Conservation (phyloP, 306 rosid genomes). For the Ormosia emarginata region DNA sequence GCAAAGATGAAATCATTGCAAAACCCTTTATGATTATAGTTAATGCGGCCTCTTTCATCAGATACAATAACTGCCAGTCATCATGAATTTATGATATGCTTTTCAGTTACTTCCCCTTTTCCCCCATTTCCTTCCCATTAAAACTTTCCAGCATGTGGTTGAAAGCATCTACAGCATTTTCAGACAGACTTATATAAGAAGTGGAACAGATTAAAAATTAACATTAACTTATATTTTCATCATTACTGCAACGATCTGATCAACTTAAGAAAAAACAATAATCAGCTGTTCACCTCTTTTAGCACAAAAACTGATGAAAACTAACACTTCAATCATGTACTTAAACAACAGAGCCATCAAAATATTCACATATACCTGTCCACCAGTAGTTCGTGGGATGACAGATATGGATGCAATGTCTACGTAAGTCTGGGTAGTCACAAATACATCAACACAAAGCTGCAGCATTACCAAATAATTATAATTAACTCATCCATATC, state of each 20-base stretch:
- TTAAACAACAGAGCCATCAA: not conserved
- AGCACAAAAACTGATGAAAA: constrained; percentile 6
- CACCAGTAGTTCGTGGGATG: constrained; percentile 92
- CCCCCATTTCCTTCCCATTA: not conserved
- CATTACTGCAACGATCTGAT: not conserved
- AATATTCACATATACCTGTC: constrained; percentile 64
- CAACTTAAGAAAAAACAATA: not conserved
- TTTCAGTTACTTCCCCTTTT: constrained; percentile 1
- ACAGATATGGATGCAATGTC: constrained; percentile 91
- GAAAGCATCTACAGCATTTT: constrained; percentile 1
- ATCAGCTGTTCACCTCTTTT: not conserved
- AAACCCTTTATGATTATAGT: not conserved
- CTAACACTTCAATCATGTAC: not conserved
- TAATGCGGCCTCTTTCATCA: not conserved
- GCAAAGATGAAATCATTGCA: not conserved
- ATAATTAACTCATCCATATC: constrained; percentile 15
- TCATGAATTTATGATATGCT: not conserved
- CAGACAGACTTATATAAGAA: not conserved
- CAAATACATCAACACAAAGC: constrained; percentile 91
- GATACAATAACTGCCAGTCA: not conserved
- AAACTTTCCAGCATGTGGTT: not conserved
- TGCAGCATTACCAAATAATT: constrained; percentile 38
- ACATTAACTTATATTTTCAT: not conserved
- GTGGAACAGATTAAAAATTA: not conserved
- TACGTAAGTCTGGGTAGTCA: constrained; percentile 80